Evolutionary conservation across 257 asterid genomes (phyloP), one percentile per base, ranked within the genome.

Genomic region (Paulownia fortunei): DNA sequence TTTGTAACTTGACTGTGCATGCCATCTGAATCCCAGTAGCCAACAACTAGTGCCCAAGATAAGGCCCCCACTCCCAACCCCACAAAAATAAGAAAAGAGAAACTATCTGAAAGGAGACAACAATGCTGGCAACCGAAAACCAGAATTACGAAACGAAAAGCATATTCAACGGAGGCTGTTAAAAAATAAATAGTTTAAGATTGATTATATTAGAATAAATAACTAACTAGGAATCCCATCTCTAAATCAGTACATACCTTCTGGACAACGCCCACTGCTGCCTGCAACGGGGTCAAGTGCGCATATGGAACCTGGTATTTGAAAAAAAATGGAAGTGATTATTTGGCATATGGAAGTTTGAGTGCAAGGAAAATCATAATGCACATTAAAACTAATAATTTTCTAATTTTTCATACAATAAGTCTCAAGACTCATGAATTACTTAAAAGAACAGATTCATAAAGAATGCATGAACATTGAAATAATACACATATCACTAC

Each of bases 181-280:
- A n/a, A n/a, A n/a, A n/a, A n/a, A n/a, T n/a, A n/a, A n/a, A n/a
- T n/a, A n/a, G 72, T 19, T 23, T 19, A 11, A 51, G 60, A 24
- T 69, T 0, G 8, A 32, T 51, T 34, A 52, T 30, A 11, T 51
- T 30, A 11, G 37, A 72, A 21, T 21, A 55, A 72, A 52, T 32
- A 13, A 37, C 8, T 11, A 11, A 24, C 19, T 10, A 67, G 2
- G 8, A 49, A 59, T 30, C 27, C 60, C 37, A n/a, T 63, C 6
- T 26, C 23, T n/a, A n/a, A 3, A 46, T 34, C 74, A 39, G 18
- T 46, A 74, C 26, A 21, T 87, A 91, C 98, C 95, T 92, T 84
- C 76, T 92, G 98, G 61, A 90, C 92, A 6, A 94, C 98, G 4
- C 97, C 97, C 1, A 93, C 88, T 26, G 98, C 98, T 47, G 97